Evolutionary conservation across 371 early-diverging fungal species (phyloP), one percentile per base, ranked within the genome.

Genomic region (Mucor indicus): DNA sequence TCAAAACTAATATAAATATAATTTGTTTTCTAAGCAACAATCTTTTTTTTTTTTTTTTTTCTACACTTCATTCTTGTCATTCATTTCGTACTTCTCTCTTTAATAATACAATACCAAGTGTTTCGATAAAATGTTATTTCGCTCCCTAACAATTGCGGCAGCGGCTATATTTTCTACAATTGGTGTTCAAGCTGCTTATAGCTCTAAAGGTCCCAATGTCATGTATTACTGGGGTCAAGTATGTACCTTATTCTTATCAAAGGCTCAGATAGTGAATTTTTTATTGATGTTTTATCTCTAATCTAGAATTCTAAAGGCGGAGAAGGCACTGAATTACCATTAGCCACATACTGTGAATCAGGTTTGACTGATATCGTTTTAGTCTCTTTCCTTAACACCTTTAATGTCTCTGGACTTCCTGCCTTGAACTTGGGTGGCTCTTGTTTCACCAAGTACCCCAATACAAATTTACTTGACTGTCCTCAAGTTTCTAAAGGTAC

Each of bases 401-500:
- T 84, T 27, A 80, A 78, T 30, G 63, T 75, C 33, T 50, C 72
- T 47, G 35, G 57, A 22, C 41, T 61, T 13, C 77, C 83, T 48
- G 59, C 51, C 2, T 44, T 80, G 25, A 83, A 86, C 46, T 69
- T 86, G 42, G 67, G 85, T 40, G 75, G 76, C 45, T 81, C 84
- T 24, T 84, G 87, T 55, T 59, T 62, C 29, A 66, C 52, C 5
- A 50, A 55, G n/a, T 83, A 77, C 50, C 62, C 72, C 10, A 82
- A 79, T 7, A 77, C 81, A 10, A 31, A 53, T 0, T 50, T 86
- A 11, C 63, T 84, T 7, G 55, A 67, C 16, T 86, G 86, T 49
- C 82, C 84, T 1, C 56, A 68, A 5, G 67, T 85, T 27, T 84
- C 72, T n/a, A n/a, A 44, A 45, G 72, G 72, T 67, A n/a, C n/a